A percentile compares a stretch with the other conserved stretches of the same genome.
Evolutionary conservation across 108 stramenopile genomes (phyloP).

Genomic region (Cyclotella choctawhatcheeana): DNA sequence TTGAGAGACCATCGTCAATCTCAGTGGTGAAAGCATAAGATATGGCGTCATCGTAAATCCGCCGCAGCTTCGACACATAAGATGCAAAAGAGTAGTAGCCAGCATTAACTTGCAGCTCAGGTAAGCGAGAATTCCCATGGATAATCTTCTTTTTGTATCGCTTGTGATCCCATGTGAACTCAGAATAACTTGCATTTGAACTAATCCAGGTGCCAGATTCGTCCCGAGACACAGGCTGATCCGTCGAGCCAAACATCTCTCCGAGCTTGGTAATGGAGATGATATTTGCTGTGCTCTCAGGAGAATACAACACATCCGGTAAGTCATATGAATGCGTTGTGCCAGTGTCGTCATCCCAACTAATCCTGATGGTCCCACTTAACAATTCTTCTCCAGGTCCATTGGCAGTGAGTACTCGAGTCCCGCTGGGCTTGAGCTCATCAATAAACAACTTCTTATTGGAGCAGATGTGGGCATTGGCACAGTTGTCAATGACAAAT

Average conservation of each 20-base stretch:
- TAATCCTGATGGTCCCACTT: not conserved
- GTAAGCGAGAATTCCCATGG: not conserved
- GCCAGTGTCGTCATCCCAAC: not conserved
- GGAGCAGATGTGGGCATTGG: constrained; percentile 1
- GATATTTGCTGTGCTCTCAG: constrained; percentile 2
- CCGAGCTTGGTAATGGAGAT: not conserved
- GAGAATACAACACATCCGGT: not conserved
- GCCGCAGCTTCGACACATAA: not conserved
- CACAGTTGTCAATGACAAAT: constrained; percentile 3
- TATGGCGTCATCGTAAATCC: constrained; percentile 12
- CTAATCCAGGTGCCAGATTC: not conserved
- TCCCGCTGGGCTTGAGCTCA: not conserved
- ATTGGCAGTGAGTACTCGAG: not conserved
- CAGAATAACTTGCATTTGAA: not conserved
- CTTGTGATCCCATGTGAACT: constrained; percentile 13
- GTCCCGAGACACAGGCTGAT: too few relatives aligned
- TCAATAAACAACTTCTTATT: constrained; percentile 1
- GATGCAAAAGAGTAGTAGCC: not conserved
- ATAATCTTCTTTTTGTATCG: not conserved
- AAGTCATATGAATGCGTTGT: not conserved
- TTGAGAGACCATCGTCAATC: not conserved
- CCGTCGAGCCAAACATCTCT: not conserved
- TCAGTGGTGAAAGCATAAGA: not conserved
- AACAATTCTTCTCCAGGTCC: not conserved
- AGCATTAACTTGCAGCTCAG: constrained; percentile 5